Conservation (phyloP, 805 yeast species). For the Barnettozyma sp. region DNA sequence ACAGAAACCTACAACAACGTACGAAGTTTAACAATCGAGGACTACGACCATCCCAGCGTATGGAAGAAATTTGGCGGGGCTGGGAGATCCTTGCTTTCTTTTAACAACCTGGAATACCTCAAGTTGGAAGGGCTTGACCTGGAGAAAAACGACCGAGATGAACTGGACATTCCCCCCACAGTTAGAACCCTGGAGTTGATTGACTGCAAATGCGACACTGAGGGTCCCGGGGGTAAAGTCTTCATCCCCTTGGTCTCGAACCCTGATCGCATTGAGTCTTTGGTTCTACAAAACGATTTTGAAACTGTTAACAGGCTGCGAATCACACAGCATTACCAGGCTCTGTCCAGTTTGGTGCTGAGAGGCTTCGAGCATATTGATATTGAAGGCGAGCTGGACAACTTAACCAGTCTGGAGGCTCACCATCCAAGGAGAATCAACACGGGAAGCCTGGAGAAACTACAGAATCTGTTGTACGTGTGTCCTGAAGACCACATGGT, state of each 20-base stretch:
- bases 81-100: neutral
- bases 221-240: too few relatives aligned
- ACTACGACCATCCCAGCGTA: constrained; percentile 1
- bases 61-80: constrained; percentile 1
- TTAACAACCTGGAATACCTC: neutral
- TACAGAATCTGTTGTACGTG: neutral
- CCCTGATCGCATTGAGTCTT: neutral
- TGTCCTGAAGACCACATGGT: neutral
- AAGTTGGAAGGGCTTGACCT: neutral
- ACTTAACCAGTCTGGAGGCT: neutral
- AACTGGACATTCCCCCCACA: neutral
- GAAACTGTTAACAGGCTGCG: neutral
- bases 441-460: neutral
- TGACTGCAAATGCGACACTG: neutral
- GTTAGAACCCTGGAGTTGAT: neutral
- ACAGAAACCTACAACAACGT: neutral
- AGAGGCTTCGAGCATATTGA: neutral
- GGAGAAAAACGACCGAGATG: neutral
- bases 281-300: neutral
- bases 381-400: neutral
- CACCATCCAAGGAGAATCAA: neutral
- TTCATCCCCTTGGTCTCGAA: neutral
- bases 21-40: neutral
- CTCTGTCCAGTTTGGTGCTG: neutral
- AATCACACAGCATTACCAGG: neutral